Evolutionary conservation across 2,329 filamentous ascomycete genomes (phyloP).

Genomic region (Dothideomycetes sp.): DNA sequence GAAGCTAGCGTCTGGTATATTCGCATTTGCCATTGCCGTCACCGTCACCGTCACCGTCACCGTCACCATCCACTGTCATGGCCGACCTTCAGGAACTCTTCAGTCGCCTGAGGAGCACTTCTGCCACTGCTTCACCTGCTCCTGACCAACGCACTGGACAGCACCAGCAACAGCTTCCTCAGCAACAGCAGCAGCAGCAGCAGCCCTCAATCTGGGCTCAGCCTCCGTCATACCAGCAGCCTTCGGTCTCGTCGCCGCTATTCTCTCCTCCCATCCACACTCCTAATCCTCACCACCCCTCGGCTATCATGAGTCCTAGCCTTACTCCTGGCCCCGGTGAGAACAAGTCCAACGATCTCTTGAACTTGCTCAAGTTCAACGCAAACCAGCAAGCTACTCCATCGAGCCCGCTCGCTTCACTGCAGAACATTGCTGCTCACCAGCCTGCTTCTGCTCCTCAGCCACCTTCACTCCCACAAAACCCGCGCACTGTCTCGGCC

Average conservation of each 20-base stretch:
- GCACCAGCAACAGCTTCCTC: slow-evolving; percentile 8
- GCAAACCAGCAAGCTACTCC: slow-evolving; percentile 31
- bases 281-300: slow-evolving; percentile 47
- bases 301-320: slow-evolving; percentile 48
- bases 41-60: too few species aligned
- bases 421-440: slow-evolving; percentile 24
- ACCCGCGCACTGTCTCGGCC: slow-evolving; percentile 36
- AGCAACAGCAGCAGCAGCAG: slow-evolving; percentile 13
- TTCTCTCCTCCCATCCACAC: slow-evolving; percentile 47
- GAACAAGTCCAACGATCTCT: slow-evolving; percentile 37
- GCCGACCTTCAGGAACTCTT: slow-evolving; percentile 37
- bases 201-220: slow-evolving; percentile 19
- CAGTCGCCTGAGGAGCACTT: slow-evolving; percentile 30
- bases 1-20: too few species aligned
- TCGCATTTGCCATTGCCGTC: too few species aligned
- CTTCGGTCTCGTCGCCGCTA: slow-evolving; percentile 49
- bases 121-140: slow-evolving; percentile 2
- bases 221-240: slow-evolving; percentile 40
- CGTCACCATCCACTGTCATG: slow-evolving; percentile 23
- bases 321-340: slow-evolving; percentile 14
- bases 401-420: slow-evolving; percentile 28
- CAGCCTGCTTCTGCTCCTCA: slow-evolving; percentile 2
- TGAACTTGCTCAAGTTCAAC: slow-evolving; percentile 58
- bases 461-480: slow-evolving; percentile 3
- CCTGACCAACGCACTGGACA: neutral